phyloP scores from a whole-genome alignment of 495 filamentous ascomycete genomes.

The Pyrenula aspistea region DNA sequence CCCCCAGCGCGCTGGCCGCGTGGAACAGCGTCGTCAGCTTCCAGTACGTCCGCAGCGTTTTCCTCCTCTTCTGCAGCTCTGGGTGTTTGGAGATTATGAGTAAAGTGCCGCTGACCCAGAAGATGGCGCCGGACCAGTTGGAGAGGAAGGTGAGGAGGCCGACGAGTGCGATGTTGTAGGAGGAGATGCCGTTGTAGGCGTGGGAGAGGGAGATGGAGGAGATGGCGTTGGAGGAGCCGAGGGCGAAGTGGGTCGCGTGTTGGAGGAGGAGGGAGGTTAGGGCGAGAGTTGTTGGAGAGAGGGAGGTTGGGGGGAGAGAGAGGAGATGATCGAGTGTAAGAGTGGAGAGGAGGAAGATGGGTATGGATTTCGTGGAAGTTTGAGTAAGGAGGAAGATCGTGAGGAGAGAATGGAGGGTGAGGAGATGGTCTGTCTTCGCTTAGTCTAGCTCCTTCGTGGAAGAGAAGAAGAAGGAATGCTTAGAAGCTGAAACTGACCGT shows the following conservation, averaged over 20 bases:
- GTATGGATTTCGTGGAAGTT: slow-evolving; percentile 68
- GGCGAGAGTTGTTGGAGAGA: slow-evolving; percentile 43
- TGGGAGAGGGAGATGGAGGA: slow-evolving; percentile 75
- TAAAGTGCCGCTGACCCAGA: slow-evolving; percentile 58
- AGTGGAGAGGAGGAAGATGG: slow-evolving; percentile 66
- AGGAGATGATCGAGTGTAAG: slow-evolving; percentile 41
- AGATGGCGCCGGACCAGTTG: slow-evolving; percentile 89
- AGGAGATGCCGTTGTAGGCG: slow-evolving; percentile 70
- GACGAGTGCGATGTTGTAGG: slow-evolving; percentile 55
- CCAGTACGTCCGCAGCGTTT: slow-evolving; percentile 25
- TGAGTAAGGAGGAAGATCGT: slow-evolving; percentile 78
- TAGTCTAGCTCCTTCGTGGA: slow-evolving; percentile 6
- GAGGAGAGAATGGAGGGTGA: slow-evolving; percentile 50
- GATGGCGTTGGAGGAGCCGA: slow-evolving; percentile 85
- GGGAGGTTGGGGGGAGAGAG: slow-evolving; percentile 15
- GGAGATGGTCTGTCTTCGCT: slow-evolving; percentile 6
- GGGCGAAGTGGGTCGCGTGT: slow-evolving; percentile 75
- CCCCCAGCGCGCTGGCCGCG: slow-evolving; percentile 45
- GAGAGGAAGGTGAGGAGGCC: slow-evolving; percentile 70
- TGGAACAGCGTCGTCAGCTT: slow-evolving; percentile 54
- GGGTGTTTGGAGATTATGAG: slow-evolving; percentile 21
- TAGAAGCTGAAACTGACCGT: neutral
- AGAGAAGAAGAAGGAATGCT: neutral
- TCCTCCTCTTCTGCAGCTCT: neutral
- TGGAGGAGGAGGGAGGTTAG: slow-evolving; percentile 57